Evolutionary conservation across 2,329 filamentous ascomycete species (phyloP).

Genomic region (Microdochium bolleyi): DNA sequence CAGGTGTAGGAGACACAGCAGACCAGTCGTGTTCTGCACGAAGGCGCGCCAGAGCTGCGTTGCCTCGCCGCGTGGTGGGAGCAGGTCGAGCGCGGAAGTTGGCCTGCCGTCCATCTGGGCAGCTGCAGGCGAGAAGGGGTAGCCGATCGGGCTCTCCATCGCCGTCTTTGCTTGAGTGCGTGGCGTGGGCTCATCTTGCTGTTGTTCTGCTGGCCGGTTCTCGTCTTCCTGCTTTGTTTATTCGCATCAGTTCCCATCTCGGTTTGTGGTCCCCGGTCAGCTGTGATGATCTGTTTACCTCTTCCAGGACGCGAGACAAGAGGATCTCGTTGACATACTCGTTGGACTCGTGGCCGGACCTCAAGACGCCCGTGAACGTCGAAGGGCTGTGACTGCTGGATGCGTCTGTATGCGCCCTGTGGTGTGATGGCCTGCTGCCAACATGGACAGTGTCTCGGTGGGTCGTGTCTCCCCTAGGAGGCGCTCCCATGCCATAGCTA

Average conservation of each 20-base stretch:
- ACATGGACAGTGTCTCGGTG: neutral
- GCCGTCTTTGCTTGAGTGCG: neutral
- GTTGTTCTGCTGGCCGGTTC: neutral
- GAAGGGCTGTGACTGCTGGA: neutral
- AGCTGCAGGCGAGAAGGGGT: constrained; percentile 5
- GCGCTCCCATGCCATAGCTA: no score
- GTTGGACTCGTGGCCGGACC: constrained; percentile 6
- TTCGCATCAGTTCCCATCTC: constrained; percentile 10
- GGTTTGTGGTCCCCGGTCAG: constrained; percentile 7
- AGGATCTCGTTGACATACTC: constrained; percentile 15
- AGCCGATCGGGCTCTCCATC: neutral
- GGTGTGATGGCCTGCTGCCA: neutral
- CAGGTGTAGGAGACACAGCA: constrained; percentile 12
- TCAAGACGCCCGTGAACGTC: constrained; percentile 7
- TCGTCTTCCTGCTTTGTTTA: constrained; percentile 2
- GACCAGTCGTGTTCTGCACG: constrained; percentile 8
- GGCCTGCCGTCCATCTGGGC: neutral
- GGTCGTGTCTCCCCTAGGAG: neutral
- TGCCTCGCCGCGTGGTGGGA: constrained; percentile 6
- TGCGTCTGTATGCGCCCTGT: neutral
- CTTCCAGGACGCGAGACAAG: constrained; percentile 12
- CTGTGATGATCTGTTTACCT: constrained; percentile 3
- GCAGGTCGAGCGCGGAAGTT: constrained; percentile 1
- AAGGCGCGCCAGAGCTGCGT: constrained; percentile 11
- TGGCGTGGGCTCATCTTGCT: neutral